Percentiles rank a stretch among this genome's conserved stretches.
phyloP scores from a whole-genome alignment of 1,284 basidiomycete genomes.

The Chondrostereum purpureum region DNA sequence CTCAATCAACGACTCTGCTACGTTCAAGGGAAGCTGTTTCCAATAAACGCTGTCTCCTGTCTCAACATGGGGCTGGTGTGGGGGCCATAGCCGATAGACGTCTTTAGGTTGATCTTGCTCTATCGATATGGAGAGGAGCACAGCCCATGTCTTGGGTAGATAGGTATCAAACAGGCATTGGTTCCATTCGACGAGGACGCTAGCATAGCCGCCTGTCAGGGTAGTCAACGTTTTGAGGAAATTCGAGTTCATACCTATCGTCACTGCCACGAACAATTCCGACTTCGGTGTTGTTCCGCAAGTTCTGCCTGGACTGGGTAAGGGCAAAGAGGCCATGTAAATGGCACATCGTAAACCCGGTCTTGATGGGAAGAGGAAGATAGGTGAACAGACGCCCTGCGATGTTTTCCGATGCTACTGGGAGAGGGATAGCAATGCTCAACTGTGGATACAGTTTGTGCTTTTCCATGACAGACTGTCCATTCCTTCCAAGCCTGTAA shows the following conservation, averaged over 20 bases:
- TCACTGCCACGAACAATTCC: conserved; percentile 29
- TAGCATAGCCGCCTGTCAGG: conserved; percentile 10
- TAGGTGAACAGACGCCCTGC: conserved; percentile 39
- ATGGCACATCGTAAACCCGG: conserved; percentile 35
- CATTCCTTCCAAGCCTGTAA: conserved; percentile 19
- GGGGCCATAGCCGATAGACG: conserved; percentile 33
- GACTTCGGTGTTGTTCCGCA: conserved; percentile 35
- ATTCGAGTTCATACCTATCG: conserved; percentile 32
- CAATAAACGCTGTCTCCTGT: conserved; percentile 33
- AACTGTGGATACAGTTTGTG: conserved; percentile 35
- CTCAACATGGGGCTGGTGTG: conserved; percentile 19
- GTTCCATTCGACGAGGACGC: conserved; percentile 36
- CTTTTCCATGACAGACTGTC: conserved; percentile 20
- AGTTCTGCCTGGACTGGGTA: conserved; percentile 37
- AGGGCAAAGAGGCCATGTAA: conserved; percentile 42
- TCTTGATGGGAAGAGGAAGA: conserved; percentile 39
- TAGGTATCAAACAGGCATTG: conserved; percentile 28
- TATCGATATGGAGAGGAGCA: conserved; percentile 18
- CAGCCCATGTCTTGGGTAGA: conserved; percentile 28
- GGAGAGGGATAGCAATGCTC: conserved; percentile 29
- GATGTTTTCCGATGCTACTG: conserved; percentile 6
- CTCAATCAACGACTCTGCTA: conserved; percentile 18
- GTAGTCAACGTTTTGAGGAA: not conserved
- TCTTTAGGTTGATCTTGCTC: conserved; percentile 15
- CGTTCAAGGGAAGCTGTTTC: conserved; percentile 21